Evolutionary conservation across 805 yeast species (phyloP), one percentile per base, ranked within the genome.

Genomic region (Saturnispora ahearnii): DNA sequence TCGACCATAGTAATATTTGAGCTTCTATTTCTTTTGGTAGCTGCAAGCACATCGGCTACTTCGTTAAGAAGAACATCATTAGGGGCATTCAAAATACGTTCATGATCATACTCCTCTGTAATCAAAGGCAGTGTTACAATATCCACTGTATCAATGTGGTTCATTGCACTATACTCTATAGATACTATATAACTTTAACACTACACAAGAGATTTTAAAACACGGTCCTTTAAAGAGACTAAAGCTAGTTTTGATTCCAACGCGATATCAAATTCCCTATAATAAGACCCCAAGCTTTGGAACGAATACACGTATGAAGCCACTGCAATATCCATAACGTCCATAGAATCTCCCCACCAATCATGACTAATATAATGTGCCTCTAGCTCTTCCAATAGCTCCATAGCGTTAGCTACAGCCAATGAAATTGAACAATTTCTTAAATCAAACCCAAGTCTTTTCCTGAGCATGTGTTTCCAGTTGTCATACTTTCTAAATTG

Each of bases 191-290:
- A 38, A 38, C 30, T 15, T 24, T 21, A 15, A 38, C 28, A 24
- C 28, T 38, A 38, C 18, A 12, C 28, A 38, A 38, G 22, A n/a
- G 28, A 38, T 7, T 29, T 13, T 13, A 41, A 47, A 33, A 47
- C 50, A 31, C 50, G 45, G n/a, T 33, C 41, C 33, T 41, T 47
- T 22, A 47, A 47, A 10, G n/a, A 18, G 12, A 32, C 5, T 10
- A 47, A 34, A 24, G 34, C 10, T 12, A 38, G 30, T 18, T 26
- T 22, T 45, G 42, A 38, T 26, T 38, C 30, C 26, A 45, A 45
- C 41, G 44, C 44, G 41, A 18, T 28, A 7, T 41, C 11, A 22
- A 46, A 46, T 32, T 40, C 44, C n/a, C 30, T 34, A 30, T 44
- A 34, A 4, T 24, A 26, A 38, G 42, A 11, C 12, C 30, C 41